Conservation (phyloP, 2,329 filamentous ascomycete species). For the Zelopaecilomyces penicillatus region DNA sequence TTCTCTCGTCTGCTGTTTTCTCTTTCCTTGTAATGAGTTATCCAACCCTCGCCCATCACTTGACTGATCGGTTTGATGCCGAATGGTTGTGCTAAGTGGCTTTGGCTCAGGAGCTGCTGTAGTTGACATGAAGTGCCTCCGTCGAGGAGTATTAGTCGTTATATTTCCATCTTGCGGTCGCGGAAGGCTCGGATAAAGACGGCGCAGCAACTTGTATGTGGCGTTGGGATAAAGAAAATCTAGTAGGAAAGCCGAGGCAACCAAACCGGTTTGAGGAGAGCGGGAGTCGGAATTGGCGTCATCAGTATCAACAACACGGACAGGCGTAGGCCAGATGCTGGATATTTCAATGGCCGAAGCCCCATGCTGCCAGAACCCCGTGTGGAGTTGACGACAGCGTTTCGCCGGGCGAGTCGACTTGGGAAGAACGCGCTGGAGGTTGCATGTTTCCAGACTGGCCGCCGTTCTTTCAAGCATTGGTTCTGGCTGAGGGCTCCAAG, state of each 20-base stretch:
- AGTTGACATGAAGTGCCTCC: slow-evolving; percentile 20
- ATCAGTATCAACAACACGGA: slow-evolving; percentile 15
- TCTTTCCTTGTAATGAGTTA: too few species aligned
- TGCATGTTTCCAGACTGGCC: slow-evolving; percentile 46
- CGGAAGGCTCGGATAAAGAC: slow-evolving; percentile 22
- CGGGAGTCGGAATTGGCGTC: slow-evolving; percentile 14
- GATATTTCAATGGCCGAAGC: slow-evolving; percentile 41
- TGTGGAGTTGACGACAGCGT: slow-evolving; percentile 36
- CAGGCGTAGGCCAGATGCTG: slow-evolving; percentile 31
- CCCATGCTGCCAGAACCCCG: slow-evolving; percentile 47
- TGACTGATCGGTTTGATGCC: background rate
- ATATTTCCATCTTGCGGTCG: slow-evolving; percentile 14
- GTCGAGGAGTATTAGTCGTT: slow-evolving; percentile 12
- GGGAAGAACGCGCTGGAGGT: slow-evolving; percentile 43
- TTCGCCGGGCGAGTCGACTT: slow-evolving; percentile 25
- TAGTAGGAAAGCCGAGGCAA: slow-evolving; percentile 42
- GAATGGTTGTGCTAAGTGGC: background rate
- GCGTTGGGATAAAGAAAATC: slow-evolving; percentile 48
- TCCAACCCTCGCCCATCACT: background rate
- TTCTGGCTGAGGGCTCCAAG: slow-evolving; percentile 5
- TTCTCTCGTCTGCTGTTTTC: too few species aligned
- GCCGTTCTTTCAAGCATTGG: slow-evolving; percentile 53
- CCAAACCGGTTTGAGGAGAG: slow-evolving; percentile 22
- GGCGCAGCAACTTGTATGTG: slow-evolving; percentile 34
- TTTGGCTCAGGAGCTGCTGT: slow-evolving; percentile 8